A percentile compares a stretch with the other conserved stretches of the same genome.
Evolutionary conservation across 768 basidiomycete genomes (phyloP).

Genomic region (Tephrocybe sp.): DNA sequence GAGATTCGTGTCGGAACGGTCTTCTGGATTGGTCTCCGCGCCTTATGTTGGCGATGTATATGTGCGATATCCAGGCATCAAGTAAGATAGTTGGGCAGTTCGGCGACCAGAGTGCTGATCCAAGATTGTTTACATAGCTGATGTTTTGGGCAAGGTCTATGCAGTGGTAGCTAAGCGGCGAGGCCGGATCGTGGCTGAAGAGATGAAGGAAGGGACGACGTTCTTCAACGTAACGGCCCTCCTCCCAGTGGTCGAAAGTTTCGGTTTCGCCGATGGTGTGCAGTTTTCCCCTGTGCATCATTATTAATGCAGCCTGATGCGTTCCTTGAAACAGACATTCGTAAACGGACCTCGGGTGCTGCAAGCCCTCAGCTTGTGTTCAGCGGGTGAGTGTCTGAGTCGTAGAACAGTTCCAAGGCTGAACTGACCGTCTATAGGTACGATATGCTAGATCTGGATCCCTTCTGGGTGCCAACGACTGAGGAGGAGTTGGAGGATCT

Average conservation of each 20-base stretch:
- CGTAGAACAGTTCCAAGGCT: not conserved
- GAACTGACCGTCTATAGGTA: conserved; percentile 50
- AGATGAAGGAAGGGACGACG: conserved; percentile 96
- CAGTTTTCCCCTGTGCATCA: not conserved
- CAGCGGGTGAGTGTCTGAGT: conserved; percentile 63
- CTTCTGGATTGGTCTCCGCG: conserved; percentile 97
- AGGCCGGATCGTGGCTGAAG: conserved; percentile 91
- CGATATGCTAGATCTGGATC: conserved; percentile 90
- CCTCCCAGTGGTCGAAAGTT: conserved; percentile 94
- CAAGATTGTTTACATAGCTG: conserved; percentile 62
- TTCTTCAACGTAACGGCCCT: conserved; percentile 92
- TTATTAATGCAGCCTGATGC: conserved; percentile 8
- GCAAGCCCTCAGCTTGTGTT: conserved; percentile 98
- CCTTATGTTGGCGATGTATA: conserved; percentile 97
- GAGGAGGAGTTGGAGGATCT: conserved; percentile 96
- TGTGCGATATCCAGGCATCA: conserved; percentile 96
- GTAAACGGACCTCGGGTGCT: conserved; percentile 93
- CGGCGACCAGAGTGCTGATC: conserved; percentile 12
- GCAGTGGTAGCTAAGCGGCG: conserved; percentile 90
- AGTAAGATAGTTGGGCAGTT: conserved; percentile 51
- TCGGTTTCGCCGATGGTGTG: conserved; percentile 94
- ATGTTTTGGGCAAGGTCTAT: conserved; percentile 96
- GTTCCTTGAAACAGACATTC: conserved; percentile 63
- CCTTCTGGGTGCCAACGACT: conserved; percentile 97
- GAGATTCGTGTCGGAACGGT: conserved; percentile 87